Conservation (phyloP, 2,329 filamentous ascomycete species). For the Aspergillus thermomutatus region DNA sequence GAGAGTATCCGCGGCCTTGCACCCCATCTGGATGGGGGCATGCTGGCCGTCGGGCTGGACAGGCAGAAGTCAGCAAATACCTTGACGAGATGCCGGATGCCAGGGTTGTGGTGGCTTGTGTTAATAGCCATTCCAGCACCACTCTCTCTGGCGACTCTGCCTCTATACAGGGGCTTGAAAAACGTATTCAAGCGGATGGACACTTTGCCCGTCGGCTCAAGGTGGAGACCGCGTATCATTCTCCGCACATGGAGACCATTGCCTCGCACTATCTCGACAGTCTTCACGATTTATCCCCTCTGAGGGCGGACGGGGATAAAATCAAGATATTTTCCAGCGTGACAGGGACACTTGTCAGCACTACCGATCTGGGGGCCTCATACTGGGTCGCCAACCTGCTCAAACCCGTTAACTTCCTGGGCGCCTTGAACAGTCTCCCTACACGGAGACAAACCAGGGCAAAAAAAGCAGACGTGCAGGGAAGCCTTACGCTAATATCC, state of each 20-base stretch:
- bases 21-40: conserved; percentile 1
- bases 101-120: conserved; percentile 12
- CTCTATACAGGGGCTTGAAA: conserved; percentile 5
- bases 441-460: background rate
- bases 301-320: background rate
- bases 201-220: conserved; percentile 9
- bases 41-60: conserved; percentile 17
- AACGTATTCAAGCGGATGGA: background rate
- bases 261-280: background rate
- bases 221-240: conserved; percentile 20
- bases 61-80: conserved; percentile 1
- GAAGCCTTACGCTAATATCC: background rate
- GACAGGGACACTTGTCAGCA: background rate
- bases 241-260: background rate
- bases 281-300: background rate
- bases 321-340: conserved; percentile 5
- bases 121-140: conserved; percentile 14
- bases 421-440: conserved; percentile 1
- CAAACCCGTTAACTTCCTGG: background rate
- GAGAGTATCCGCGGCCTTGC: background rate
- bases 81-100: background rate
- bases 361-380: background rate
- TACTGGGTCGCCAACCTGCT: background rate
- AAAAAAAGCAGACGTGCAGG: background rate
- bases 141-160: conserved; percentile 14